Conservation (phyloP, 768 basidiomycete genomes). For the Lactarius quietus region DNA sequence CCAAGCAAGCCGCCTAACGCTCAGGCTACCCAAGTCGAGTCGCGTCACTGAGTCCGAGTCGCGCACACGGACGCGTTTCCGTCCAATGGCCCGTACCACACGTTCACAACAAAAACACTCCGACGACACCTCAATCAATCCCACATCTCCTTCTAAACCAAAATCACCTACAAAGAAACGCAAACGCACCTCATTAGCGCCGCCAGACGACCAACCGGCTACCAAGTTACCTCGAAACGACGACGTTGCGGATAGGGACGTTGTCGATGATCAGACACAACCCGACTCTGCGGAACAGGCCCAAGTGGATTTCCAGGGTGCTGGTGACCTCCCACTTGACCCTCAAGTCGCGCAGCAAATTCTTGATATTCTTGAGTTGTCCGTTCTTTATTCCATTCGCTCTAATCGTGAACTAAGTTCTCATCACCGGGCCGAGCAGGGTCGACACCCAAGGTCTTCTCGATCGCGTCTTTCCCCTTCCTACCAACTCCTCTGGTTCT, state of each 20-base stretch:
- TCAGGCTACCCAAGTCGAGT: slow-evolving; percentile 22
- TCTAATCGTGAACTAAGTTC: slow-evolving; percentile 10
- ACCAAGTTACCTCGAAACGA: slow-evolving; percentile 48
- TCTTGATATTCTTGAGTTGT: slow-evolving; percentile 59
- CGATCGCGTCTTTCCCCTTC: slow-evolving; percentile 70
- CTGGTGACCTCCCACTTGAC: slow-evolving; percentile 48
- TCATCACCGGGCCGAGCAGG: slow-evolving; percentile 36
- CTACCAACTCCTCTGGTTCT: slow-evolving; percentile 40
- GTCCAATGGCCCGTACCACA: slow-evolving; percentile 70
- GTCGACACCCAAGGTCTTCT: slow-evolving; percentile 72
- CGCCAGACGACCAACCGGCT: slow-evolving; percentile 46
- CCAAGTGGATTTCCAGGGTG: slow-evolving; percentile 34
- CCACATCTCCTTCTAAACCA: slow-evolving; percentile 30
- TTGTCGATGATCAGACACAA: slow-evolving; percentile 29
- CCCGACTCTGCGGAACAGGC: slow-evolving; percentile 27
- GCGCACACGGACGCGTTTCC: slow-evolving; percentile 35
- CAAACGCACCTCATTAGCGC: slow-evolving; percentile 51
- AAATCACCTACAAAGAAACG: slow-evolving; percentile 54
- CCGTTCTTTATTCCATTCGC: slow-evolving; percentile 25
- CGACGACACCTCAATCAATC: slow-evolving; percentile 34
- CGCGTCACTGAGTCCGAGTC: slow-evolving; percentile 15
- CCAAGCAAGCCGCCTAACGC: background rate
- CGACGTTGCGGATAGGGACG: slow-evolving; percentile 33
- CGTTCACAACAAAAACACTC: slow-evolving; percentile 55
- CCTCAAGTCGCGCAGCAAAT: slow-evolving; percentile 48